phyloP scores from a whole-genome alignment of 1,284 basidiomycete genomes.

The Waitea zeae region DNA sequence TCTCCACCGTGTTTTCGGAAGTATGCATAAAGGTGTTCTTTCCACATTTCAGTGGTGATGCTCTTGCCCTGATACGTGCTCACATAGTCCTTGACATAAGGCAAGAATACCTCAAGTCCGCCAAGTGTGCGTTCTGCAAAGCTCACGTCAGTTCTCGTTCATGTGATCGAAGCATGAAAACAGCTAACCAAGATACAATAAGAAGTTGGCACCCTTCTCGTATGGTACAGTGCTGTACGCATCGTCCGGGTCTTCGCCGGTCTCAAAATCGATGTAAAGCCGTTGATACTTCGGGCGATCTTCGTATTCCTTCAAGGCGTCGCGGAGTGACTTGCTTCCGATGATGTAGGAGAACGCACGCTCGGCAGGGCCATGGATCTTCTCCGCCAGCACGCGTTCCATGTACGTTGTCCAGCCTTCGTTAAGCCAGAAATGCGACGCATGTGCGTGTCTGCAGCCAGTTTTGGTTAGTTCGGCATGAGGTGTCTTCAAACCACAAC shows the following conservation, averaged over 20 bases:
- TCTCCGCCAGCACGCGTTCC: constrained; percentile 69
- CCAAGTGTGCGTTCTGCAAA: constrained; percentile 61
- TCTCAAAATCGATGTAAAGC: constrained; percentile 70
- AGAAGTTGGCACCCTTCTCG: constrained; percentile 62
- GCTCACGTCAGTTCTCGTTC: constrained; percentile 1
- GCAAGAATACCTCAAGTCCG: constrained; percentile 73
- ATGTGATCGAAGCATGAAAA: not conserved
- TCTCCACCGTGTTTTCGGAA: constrained; percentile 43
- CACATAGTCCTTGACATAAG: constrained; percentile 73
- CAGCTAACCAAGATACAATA: constrained; percentile 41
- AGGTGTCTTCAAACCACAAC: constrained; percentile 11
- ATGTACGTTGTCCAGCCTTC: constrained; percentile 93
- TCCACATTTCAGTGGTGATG: constrained; percentile 84
- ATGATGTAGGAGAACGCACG: constrained; percentile 68
- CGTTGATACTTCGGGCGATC: constrained; percentile 64
- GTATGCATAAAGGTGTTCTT: constrained; percentile 69
- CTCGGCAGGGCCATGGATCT: constrained; percentile 61
- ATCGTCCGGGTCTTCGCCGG: constrained; percentile 78
- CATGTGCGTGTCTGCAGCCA: constrained; percentile 40
- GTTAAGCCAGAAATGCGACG: constrained; percentile 82
- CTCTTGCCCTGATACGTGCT: constrained; percentile 65
- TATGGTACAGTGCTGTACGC: constrained; percentile 59
- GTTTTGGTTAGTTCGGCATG: not conserved
- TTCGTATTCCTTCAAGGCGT: constrained; percentile 50
- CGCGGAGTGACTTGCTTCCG: constrained; percentile 44